Evolutionary conservation across 768 basidiomycete genomes (phyloP).

Genomic region (Tephrocybe rancida): DNA sequence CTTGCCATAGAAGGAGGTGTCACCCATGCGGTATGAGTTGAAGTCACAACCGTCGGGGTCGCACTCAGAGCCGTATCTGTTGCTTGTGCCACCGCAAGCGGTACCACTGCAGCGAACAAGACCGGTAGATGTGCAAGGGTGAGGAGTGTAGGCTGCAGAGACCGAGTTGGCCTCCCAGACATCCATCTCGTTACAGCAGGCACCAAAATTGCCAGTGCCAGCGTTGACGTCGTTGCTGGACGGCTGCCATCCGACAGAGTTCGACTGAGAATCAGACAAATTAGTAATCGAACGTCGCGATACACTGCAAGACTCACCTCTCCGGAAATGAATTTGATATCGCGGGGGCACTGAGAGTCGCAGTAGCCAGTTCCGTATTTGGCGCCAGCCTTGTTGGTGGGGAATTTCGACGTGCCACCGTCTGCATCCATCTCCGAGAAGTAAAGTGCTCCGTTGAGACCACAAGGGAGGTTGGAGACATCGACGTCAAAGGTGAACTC

Average conservation of each 20-base stretch:
- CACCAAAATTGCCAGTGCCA: slow-evolving; percentile 45
- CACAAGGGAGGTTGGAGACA: slow-evolving; percentile 57
- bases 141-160: slow-evolving; percentile 56
- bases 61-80: slow-evolving; percentile 47
- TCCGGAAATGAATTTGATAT: slow-evolving; percentile 64
- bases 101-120: slow-evolving; percentile 45
- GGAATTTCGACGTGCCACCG: slow-evolving; percentile 48
- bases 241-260: slow-evolving; percentile 43
- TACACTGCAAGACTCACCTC: slow-evolving; percentile 31
- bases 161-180: slow-evolving; percentile 61
- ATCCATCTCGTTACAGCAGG: slow-evolving; percentile 63
- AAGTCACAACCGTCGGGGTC: slow-evolving; percentile 63
- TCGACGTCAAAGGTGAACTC: slow-evolving; percentile 68
- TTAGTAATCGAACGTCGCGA: not conserved
- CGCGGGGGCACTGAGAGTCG: slow-evolving; percentile 55
- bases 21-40: slow-evolving; percentile 63
- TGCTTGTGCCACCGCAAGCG: slow-evolving; percentile 37
- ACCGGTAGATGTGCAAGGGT: slow-evolving; percentile 44
- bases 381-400: slow-evolving; percentile 61
- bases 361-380: slow-evolving; percentile 39
- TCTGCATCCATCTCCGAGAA: slow-evolving; percentile 53
- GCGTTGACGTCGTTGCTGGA: slow-evolving; percentile 43
- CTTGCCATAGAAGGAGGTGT: slow-evolving; percentile 46
- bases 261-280: slow-evolving; percentile 36
- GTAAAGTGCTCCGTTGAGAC: slow-evolving; percentile 41